Percentiles rank a stretch among this genome's conserved stretches.
phyloP scores from a whole-genome alignment of 1,139 yeast genomes.

The Blastobotrys proliferans region DNA sequence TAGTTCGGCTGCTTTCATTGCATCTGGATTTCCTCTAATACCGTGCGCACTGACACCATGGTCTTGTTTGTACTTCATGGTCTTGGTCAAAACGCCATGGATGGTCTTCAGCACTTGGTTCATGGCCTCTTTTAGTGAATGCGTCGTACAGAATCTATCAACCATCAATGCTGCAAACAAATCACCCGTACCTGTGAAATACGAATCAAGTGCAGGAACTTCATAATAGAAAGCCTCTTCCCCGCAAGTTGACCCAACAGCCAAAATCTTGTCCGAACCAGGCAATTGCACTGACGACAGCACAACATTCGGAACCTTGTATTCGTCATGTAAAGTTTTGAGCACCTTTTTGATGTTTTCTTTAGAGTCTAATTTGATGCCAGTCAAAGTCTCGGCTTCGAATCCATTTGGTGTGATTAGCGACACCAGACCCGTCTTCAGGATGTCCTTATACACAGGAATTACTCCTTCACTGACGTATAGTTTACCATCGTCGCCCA shows the following conservation, averaged over 20 bases:
- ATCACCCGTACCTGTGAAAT: slow-evolving; percentile 93
- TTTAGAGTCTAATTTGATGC: slow-evolving; percentile 41
- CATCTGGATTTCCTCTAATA: slow-evolving; percentile 26
- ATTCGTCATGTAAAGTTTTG: slow-evolving; percentile 45
- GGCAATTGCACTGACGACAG: slow-evolving; percentile 54
- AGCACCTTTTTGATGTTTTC: slow-evolving; percentile 47
- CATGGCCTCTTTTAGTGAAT: slow-evolving; percentile 22
- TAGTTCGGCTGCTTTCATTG: slow-evolving; percentile 28
- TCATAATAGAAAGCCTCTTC: slow-evolving; percentile 39
- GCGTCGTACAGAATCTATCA: slow-evolving; percentile 45
- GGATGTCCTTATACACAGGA: slow-evolving; percentile 55
- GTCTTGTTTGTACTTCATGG: slow-evolving; percentile 20
- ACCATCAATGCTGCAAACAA: slow-evolving; percentile 74
- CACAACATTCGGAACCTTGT: slow-evolving; percentile 57
- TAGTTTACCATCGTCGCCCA: slow-evolving; percentile 85
- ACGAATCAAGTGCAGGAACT: slow-evolving; percentile 58
- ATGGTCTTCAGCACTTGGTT: slow-evolving; percentile 27
- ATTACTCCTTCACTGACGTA: slow-evolving; percentile 74
- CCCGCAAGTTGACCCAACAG: slow-evolving; percentile 22
- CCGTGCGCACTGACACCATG: slow-evolving; percentile 20
- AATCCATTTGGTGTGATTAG: slow-evolving; percentile 88
- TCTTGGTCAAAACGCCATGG: slow-evolving; percentile 26
- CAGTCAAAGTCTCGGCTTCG: slow-evolving; percentile 65
- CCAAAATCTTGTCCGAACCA: slow-evolving; percentile 33
- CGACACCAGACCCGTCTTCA: slow-evolving; percentile 51